Percentiles rank a stretch among this genome's conserved stretches.
These are phyloP conservation scores for Gymnopilus dilepis DNA, from an alignment of 768 basidiomycete species.

Conservation along the genomic window DNA sequence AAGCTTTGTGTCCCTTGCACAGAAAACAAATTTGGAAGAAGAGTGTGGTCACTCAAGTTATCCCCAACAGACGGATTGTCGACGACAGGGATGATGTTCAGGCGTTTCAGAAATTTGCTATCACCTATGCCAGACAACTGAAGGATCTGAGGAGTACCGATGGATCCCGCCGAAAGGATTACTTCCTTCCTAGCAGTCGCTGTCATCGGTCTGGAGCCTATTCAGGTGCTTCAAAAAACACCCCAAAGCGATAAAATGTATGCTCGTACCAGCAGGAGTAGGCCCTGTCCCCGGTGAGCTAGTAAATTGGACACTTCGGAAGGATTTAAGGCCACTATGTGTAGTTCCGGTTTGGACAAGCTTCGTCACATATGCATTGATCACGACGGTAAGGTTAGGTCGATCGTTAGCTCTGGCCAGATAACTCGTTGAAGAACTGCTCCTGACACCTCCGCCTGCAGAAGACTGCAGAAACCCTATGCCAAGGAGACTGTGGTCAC, in stretches of 20 bases:
- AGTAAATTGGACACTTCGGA: constrained; percentile 28
- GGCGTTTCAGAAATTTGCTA: constrained; percentile 32
- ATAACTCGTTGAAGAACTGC: constrained; percentile 44
- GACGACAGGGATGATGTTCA: constrained; percentile 45
- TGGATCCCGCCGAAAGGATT: constrained; percentile 44
- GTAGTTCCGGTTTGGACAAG: constrained; percentile 28
- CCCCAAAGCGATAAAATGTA: not conserved
- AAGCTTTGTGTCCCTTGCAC: constrained; percentile 33
- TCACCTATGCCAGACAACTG: constrained; percentile 52
- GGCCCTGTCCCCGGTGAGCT: constrained; percentile 4
- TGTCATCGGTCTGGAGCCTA: constrained; percentile 7
- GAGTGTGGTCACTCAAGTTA: constrained; percentile 50
- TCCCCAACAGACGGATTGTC: constrained; percentile 48
- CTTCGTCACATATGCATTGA: constrained; percentile 36
- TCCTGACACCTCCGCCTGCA: constrained; percentile 37
- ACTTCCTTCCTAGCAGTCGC: constrained; percentile 38
- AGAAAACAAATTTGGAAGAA: constrained; percentile 32
- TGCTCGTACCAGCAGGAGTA: constrained; percentile 17
- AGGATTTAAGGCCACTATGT: constrained; percentile 23
- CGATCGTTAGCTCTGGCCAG: constrained; percentile 33
- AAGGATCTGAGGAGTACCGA: constrained; percentile 38
- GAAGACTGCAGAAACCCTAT: constrained; percentile 42
- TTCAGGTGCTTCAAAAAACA: too few species aligned
- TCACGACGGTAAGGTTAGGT: constrained; percentile 40
- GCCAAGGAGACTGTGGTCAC: constrained; percentile 34